These are phyloP conservation scores for Paraconiothyrium brasiliense DNA, from an alignment of 2,329 filamentous ascomycete species.

Conservation along the genomic window DNA sequence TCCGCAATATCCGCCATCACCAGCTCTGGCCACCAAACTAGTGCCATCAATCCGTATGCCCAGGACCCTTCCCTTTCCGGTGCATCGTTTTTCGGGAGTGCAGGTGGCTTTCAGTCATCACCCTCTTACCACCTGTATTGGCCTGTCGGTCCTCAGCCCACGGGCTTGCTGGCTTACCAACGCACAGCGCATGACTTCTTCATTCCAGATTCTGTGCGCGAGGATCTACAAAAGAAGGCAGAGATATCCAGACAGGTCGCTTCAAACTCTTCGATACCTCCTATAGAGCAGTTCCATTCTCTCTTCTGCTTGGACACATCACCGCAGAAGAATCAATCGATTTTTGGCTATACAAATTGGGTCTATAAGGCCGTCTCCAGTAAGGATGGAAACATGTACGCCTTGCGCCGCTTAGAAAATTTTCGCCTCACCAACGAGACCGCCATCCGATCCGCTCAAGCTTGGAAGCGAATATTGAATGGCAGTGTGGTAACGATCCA, in stretches of 20 bases:
- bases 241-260: constrained; percentile 87
- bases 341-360: constrained; percentile 92
- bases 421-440: constrained; percentile 90
- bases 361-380: constrained; percentile 92
- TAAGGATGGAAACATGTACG: constrained; percentile 90
- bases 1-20: constrained; percentile 46
- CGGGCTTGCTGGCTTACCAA: constrained; percentile 85
- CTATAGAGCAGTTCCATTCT: constrained; percentile 88
- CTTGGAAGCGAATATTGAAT: constrained; percentile 87
- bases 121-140: constrained; percentile 87
- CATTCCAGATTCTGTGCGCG: constrained; percentile 82
- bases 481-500: constrained; percentile 85
- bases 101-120: constrained; percentile 63
- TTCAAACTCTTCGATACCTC: constrained; percentile 78
- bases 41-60: constrained; percentile 72
- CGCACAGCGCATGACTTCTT: constrained; percentile 91
- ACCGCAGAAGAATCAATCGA: constrained; percentile 77
- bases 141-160: constrained; percentile 81
- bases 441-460: constrained; percentile 83
- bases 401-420: constrained; percentile 84
- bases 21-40: constrained; percentile 47
- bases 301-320: constrained; percentile 87
- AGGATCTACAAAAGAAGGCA: constrained; percentile 88
- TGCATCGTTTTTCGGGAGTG: constrained; percentile 71
- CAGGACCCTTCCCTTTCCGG: constrained; percentile 73